Conservation (phyloP, 768 basidiomycete genomes). For the Pisolithus marmoratus region DNA sequence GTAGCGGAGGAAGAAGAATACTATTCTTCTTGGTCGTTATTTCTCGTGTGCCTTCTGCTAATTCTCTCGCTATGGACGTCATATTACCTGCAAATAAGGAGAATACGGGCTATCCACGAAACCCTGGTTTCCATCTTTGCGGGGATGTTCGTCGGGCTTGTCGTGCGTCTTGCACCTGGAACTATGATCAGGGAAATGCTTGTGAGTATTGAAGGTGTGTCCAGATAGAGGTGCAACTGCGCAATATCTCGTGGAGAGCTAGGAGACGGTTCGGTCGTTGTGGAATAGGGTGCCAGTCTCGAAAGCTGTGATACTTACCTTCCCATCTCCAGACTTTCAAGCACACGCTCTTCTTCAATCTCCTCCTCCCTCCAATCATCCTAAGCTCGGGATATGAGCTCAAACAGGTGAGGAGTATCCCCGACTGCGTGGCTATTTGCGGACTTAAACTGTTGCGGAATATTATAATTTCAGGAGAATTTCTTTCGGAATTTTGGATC, state of each 20-base stretch:
- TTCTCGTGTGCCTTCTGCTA: constrained; percentile 87
- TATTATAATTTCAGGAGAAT: constrained; percentile 61
- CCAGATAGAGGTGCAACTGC: too few species aligned
- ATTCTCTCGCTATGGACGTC: constrained; percentile 93
- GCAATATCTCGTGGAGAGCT: not conserved
- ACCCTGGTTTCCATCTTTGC: constrained; percentile 93
- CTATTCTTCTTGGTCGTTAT: constrained; percentile 92
- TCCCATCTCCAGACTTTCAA: constrained; percentile 70
- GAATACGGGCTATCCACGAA: constrained; percentile 93
- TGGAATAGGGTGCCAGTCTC: not conserved
- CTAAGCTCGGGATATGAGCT: constrained; percentile 97
- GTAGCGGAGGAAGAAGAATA: constrained; percentile 76
- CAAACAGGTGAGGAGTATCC: constrained; percentile 62
- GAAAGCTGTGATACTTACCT: constrained; percentile 6
- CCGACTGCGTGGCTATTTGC: not conserved
- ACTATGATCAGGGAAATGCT: constrained; percentile 97
- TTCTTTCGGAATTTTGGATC: constrained; percentile 99
- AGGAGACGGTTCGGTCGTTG: not conserved
- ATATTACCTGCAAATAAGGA: constrained; percentile 96
- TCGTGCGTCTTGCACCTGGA: constrained; percentile 86
- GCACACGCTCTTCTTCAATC: constrained; percentile 96
- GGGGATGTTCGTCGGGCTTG: constrained; percentile 91
- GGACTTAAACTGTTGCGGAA: not conserved
- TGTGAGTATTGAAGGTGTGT: constrained; percentile 47
- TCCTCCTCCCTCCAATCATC: constrained; percentile 97